These are phyloP conservation scores for Juglanconis juglandina DNA, from an alignment of 2,329 filamentous ascomycete species.

Conservation along the genomic window DNA sequence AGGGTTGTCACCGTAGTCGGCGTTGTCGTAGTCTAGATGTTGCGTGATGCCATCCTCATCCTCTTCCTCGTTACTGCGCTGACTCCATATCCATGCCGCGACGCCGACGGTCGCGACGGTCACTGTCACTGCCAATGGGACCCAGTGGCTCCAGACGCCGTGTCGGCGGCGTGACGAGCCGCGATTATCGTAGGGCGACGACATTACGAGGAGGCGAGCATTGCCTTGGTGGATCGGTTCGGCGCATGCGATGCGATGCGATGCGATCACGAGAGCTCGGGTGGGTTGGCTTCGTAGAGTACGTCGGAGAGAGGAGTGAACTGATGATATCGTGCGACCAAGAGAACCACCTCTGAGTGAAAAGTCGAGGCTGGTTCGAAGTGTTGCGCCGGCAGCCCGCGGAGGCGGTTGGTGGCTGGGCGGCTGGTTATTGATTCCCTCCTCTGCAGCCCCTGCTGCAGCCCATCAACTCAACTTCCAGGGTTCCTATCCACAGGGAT, in stretches of 20 bases:
- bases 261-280: not conserved
- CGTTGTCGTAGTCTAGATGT: constrained; percentile 48
- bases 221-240: constrained; percentile 27
- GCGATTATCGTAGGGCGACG: constrained; percentile 59
- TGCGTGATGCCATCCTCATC: constrained; percentile 56
- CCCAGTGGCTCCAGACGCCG: constrained; percentile 76
- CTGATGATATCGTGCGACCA: not conserved
- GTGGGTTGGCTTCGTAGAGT: not conserved
- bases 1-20: constrained; percentile 48
- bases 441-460: too few species aligned
- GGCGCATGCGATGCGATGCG: constrained; percentile 1
- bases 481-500: too few species aligned
- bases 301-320: too few species aligned
- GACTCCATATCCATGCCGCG: constrained; percentile 91
- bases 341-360: not conserved
- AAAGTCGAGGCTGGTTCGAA: not conserved
- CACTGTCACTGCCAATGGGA: constrained; percentile 81
- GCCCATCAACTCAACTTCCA: too few species aligned
- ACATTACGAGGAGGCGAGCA: constrained; percentile 47
- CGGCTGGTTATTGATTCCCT: too few species aligned
- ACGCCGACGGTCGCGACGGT: constrained; percentile 83
- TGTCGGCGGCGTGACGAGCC: constrained; percentile 57
- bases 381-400: not conserved
- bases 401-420: constrained; percentile 4
- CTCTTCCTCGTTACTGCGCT: constrained; percentile 73